Conservation (phyloP, 2,329 filamentous ascomycete genomes). For the Bipolaris bicolor region DNA sequence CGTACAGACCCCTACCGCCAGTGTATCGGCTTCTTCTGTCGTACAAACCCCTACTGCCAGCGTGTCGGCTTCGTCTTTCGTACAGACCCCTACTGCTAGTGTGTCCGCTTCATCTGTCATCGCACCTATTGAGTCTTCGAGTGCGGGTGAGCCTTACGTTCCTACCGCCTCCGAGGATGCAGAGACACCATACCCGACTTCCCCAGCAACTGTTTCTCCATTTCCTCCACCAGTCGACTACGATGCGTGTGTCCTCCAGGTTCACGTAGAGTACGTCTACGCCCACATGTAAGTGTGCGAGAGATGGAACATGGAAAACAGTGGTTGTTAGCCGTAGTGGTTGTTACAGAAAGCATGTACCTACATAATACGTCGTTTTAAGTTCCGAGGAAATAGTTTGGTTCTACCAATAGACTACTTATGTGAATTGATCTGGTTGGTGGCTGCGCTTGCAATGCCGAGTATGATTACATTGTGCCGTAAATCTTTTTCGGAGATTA, state of each 20-base stretch:
- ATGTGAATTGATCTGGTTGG: background rate
- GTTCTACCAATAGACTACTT: background rate
- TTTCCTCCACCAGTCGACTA: constrained; percentile 18
- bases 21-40: constrained; percentile 9
- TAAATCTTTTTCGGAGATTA: background rate
- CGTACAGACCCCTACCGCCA: constrained; percentile 2
- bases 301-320: background rate
- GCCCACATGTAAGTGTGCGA: background rate
- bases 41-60: constrained; percentile 2
- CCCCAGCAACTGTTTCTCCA: constrained; percentile 15
- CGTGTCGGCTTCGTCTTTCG: constrained; percentile 9
- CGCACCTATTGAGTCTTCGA: background rate
- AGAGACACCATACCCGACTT: constrained; percentile 17
- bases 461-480: too few relatives aligned
- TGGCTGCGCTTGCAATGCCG: too few relatives aligned
- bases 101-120: constrained; percentile 5
- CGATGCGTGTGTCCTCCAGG: constrained; percentile 16
- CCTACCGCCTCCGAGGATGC: background rate
- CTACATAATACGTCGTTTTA: background rate
- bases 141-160: background rate
- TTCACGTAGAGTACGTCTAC: constrained; percentile 21
- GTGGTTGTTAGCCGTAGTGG: background rate
- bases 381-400: too few relatives aligned
- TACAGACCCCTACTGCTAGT: constrained; percentile 2
- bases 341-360: background rate